Conservation (phyloP, 805 yeast species). For the Kodamaea leandrae region DNA sequence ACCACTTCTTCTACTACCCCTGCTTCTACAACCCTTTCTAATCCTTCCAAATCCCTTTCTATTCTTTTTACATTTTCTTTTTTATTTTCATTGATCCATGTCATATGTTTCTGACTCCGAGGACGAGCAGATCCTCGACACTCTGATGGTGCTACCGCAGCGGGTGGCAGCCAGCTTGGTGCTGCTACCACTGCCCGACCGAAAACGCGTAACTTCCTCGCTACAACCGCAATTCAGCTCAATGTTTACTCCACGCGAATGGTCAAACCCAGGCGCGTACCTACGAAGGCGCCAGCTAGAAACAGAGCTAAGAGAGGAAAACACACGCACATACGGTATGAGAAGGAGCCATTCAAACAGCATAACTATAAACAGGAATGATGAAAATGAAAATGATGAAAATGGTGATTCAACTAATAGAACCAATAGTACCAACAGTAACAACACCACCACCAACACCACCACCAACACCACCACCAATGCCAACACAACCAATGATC, state of each 20-base stretch:
- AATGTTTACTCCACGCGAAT: slow-evolving; percentile 6
- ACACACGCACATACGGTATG: no score
- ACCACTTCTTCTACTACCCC: no score
- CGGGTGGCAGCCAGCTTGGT: slow-evolving; percentile 3
- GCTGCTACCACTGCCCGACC: slow-evolving; percentile 5
- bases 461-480: no score
- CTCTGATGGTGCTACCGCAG: slow-evolving; percentile 11
- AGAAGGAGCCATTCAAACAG: no score
- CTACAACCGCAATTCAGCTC: slow-evolving; percentile 2
- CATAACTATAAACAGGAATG: neutral
- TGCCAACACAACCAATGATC: no score
- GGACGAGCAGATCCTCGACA: slow-evolving; percentile 17
- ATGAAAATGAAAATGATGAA: neutral
- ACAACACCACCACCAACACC: no score
- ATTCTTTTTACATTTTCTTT: neutral
- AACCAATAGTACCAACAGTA: no score
- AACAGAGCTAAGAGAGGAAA: neutral
- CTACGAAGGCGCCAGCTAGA: neutral
- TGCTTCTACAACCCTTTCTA: no score
- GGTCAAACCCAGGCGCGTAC: slow-evolving; percentile 9
- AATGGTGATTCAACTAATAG: no score
- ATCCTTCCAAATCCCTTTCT: no score
- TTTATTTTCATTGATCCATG: neutral
- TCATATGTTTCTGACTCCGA: slow-evolving; percentile 31
- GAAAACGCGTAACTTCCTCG: slow-evolving; percentile 2